These are phyloP conservation scores for Cnidoscolus chayamansa DNA, from an alignment of 441 rosid genomes.

Conservation along the genomic window DNA sequence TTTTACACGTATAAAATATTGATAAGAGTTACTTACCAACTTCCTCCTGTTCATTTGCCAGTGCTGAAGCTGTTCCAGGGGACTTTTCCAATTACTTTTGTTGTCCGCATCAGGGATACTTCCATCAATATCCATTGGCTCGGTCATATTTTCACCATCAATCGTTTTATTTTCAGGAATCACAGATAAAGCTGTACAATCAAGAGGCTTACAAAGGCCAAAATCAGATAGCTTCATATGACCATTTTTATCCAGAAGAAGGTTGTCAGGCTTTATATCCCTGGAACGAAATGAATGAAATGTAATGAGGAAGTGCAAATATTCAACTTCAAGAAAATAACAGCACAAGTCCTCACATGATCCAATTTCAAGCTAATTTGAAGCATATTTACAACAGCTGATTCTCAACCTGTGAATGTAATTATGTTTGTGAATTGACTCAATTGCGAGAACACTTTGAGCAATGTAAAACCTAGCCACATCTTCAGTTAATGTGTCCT, in stretches of 20 bases:
- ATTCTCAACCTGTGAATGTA: constrained; percentile 81
- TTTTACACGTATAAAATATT: constrained; percentile 1
- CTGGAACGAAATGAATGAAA: constrained; percentile 41
- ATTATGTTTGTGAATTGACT: constrained; percentile 89
- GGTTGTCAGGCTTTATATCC: constrained; percentile 96
- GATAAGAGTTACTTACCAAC: constrained; percentile 48
- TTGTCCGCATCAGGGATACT: constrained; percentile 67
- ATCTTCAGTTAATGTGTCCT: constrained; percentile 82
- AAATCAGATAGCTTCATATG: constrained; percentile 98
- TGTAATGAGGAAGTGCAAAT: constrained; percentile 23
- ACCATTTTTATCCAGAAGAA: constrained; percentile 87
- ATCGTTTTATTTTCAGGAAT: constrained; percentile 69
- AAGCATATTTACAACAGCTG: constrained; percentile 18
- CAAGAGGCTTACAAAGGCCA: constrained; percentile 98
- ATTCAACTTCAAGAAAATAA: not conserved
- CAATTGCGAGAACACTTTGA: constrained; percentile 90
- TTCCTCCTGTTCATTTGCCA: constrained; percentile 99
- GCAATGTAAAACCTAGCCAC: constrained; percentile 92
- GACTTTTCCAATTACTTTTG: constrained; percentile 79
- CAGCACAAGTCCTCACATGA: constrained; percentile 6
- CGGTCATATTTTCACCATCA: constrained; percentile 55
- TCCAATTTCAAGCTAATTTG: constrained; percentile 15
- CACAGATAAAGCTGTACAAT: constrained; percentile 68
- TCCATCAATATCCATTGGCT: constrained; percentile 89
- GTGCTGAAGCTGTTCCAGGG: constrained; percentile 91